Evolutionary conservation across 768 basidiomycete genomes (phyloP), one percentile per base, ranked within the genome.

Genomic region (Tylopilus sp.): DNA sequence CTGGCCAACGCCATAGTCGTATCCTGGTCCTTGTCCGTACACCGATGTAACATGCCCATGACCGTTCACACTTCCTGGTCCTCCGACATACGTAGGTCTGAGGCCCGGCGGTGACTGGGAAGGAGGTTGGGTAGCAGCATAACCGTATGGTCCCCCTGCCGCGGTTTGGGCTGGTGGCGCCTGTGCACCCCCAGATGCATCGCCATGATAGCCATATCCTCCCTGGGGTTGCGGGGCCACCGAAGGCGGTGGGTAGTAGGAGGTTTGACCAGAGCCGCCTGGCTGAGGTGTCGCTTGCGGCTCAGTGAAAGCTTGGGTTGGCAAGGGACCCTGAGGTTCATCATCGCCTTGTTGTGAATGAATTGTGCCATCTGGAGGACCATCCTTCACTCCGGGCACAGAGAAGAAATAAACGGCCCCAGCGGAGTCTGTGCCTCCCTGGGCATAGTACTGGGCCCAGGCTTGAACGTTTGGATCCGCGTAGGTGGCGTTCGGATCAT

Each of bases 401-500:
- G 81, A 82, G 44, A 86, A 69, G 59, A 93, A 93, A 70, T 93
- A 93, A 35, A 91, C 86, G 8, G 85, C 73, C 9, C 91, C 91
- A 6, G 86, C 81, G 0, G 75, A 66, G 52, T 91, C 90, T 41
- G 69, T 79, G 4, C 90, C 90, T 22, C 91, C 91, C 52, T 85
- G 80, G 1, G 84, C 83, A 63, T 92, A 92, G 67, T 93, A 93
- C 57, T 83, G 79, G 6, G 88, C 90, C 90, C 90, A 92, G 0
- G 86, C 87, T 63, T 91, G 89, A 20, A 85, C 88, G 55, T 90
- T 90, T 48, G 82, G 79, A 64, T 93, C 90, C 15, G 81, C 69
- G 58, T 93, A 93, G 20, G 81, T 82, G 44, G 74, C 71, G 25
- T 73, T 76, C 4, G 88, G 86, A 57, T 90, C 81, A 61, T 78